Conservation (phyloP, 192 early-diverging fungal genomes). For the Tieghemiomyces parasiticus region DNA sequence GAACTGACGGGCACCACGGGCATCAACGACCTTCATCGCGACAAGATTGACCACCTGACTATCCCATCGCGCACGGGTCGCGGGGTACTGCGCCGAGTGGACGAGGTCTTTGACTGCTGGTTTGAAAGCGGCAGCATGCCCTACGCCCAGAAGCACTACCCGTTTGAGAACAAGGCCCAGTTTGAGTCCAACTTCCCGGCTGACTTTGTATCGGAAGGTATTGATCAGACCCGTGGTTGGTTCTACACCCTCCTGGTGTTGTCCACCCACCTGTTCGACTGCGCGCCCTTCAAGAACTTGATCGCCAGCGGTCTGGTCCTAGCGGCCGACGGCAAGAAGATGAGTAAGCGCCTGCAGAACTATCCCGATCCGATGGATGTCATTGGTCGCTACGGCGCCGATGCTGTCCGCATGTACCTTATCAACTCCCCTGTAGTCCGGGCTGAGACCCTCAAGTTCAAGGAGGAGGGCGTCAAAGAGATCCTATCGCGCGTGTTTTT, state of each 20-base stretch:
- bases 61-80: slow-evolving; percentile 87
- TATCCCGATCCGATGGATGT: slow-evolving; percentile 84
- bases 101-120: slow-evolving; percentile 99
- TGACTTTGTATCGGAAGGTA: slow-evolving; percentile 98
- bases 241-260: slow-evolving; percentile 98
- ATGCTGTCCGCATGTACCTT: slow-evolving; percentile 82
- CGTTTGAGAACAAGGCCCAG: slow-evolving; percentile 90
- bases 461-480: slow-evolving; percentile 95
- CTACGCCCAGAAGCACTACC: slow-evolving; percentile 98
- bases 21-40: slow-evolving; percentile 90
- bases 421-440: slow-evolving; percentile 98
- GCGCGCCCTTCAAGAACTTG: slow-evolving; percentile 91
- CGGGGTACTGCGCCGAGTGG: slow-evolving; percentile 68
- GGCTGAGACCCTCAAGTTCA: slow-evolving; percentile 87
- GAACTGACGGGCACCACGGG: slow-evolving; percentile 69
- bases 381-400: slow-evolving; percentile 82
- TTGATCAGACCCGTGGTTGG: slow-evolving; percentile 99
- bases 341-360: slow-evolving; percentile 97
- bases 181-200: slow-evolving; percentile 87
- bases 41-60: slow-evolving; percentile 90
- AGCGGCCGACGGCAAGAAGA: slow-evolving; percentile 98
- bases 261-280: slow-evolving; percentile 89
- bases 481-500: slow-evolving; percentile 86
- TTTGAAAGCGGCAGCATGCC: slow-evolving; percentile 98
- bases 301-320: slow-evolving; percentile 94